Base-by-base conservation (phyloP, 2,329 filamentous ascomycete genomes). In the Drechslerella dactyloides region DNA sequence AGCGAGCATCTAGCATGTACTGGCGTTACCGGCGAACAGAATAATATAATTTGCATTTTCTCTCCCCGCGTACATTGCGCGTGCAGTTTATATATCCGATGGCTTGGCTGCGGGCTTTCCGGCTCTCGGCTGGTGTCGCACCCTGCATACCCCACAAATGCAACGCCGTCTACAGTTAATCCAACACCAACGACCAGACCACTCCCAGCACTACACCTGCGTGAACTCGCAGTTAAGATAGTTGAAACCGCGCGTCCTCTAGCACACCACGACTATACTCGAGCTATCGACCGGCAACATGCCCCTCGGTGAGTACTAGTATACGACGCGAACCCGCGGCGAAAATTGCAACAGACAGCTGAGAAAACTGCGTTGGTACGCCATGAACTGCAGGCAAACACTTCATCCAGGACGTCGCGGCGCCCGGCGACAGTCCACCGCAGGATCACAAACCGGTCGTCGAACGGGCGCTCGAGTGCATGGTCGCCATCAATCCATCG, bases 81-180 rank as follows among this genome's bases (percentile, higher is more conserved):
- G 3, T 17, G 13, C 37, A 42, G 13, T 42, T 33, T 33, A 33
- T 33, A 33, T 33, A 33, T 33, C 27, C n/a, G n/a, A n/a, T n/a
- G n/a, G n/a, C n/a, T n/a, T n/a, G n/a, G n/a, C n/a, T n/a, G n/a
- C n/a, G n/a, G n/a, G n/a, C n/a, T n/a, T 53, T 69, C 64, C 56
- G 56, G 44, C 64, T 56, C 56, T 56, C 52, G 37, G 46, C 52
- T 42, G 2, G 15, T 8, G 55, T 17, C 15, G 42, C 61, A 56
- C 56, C n/a, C n/a, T 52, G 57, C 27, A 69, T 62, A 69, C 65
- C 65, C 65, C 65, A 69, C 65, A 69, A 69, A 61, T 33, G 8
- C 27, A 4, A 33, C 8, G 8, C 27, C 27, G 8, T 8, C 27
- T 33, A 4, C 27, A 33, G 8, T 33, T 33, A n/a, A n/a, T n/a